phyloP scores from a whole-genome alignment of 129 eudicot genomes.

The Logfia minima region DNA sequence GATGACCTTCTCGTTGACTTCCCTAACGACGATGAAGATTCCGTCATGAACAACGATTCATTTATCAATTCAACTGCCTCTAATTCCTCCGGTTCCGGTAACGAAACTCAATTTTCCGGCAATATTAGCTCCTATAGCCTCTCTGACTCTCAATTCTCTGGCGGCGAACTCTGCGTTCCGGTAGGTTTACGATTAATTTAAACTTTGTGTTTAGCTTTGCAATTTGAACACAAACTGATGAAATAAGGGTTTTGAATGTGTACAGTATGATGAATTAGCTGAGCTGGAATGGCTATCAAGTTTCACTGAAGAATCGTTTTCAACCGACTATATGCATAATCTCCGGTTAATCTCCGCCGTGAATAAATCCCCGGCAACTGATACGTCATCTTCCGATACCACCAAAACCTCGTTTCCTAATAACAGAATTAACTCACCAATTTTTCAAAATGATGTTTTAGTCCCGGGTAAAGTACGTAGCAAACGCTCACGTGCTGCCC shows the following conservation, averaged over 20 bases:
- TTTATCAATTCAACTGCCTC: constrained; percentile 58
- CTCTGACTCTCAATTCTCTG: constrained; percentile 58
- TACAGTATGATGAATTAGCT: constrained; percentile 87
- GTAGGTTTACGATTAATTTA: constrained; percentile 30
- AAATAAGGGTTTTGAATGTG: not conserved
- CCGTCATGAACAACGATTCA: constrained; percentile 50
- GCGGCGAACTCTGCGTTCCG: constrained; percentile 80
- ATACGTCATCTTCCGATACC: constrained; percentile 35
- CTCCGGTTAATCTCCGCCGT: constrained; percentile 54
- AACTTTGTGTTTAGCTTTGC: not conserved
- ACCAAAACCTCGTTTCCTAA: constrained; percentile 29
- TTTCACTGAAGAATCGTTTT: constrained; percentile 91
- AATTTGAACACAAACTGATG: constrained; percentile 7
- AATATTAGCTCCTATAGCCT: constrained; percentile 54
- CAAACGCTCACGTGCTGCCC: constrained; percentile 97
- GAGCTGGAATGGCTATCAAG: constrained; percentile 96
- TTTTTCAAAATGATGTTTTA: constrained; percentile 55
- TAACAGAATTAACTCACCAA: constrained; percentile 40
- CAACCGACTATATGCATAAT: constrained; percentile 65
- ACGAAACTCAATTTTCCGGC: constrained; percentile 42
- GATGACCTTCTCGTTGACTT: constrained; percentile 74
- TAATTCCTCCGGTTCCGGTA: constrained; percentile 68
- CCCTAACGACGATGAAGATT: constrained; percentile 62
- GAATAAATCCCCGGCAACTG: constrained; percentile 32
- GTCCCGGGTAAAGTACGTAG: constrained; percentile 92